A percentile compares a stretch with the other conserved stretches of the same genome.
Conservation (phyloP, 129 eudicot genomes). For the Saussurea involucrata region DNA sequence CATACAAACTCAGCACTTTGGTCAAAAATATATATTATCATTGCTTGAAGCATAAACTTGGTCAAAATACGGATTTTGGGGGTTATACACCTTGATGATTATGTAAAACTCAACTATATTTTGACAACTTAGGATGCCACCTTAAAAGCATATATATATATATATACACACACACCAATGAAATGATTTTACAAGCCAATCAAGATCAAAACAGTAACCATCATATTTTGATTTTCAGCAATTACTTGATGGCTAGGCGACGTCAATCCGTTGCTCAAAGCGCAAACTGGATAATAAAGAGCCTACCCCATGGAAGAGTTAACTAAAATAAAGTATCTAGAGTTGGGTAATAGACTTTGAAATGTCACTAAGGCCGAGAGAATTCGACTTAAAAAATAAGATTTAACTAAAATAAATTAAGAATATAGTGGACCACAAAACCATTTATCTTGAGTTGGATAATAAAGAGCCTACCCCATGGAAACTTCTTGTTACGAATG, state of each 20-base stretch:
- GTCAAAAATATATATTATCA: too few species aligned
- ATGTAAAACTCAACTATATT: too few species aligned
- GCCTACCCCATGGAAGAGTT: too few species aligned
- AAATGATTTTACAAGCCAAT: not conserved
- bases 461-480: constrained; percentile 73
- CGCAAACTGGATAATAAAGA: too few species aligned
- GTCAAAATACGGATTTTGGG: too few species aligned
- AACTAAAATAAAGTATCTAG: too few species aligned
- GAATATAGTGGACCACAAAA: not conserved
- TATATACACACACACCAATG: too few species aligned
- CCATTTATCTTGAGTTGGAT: not conserved
- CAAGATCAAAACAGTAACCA: not conserved
- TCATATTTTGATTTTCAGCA: constrained; percentile 12
- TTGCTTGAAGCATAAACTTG: too few species aligned
- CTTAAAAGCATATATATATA: not conserved
- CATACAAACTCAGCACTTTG: too few species aligned
- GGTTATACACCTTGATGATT: too few species aligned
- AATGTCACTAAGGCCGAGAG: not conserved
- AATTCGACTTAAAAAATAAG: not conserved
- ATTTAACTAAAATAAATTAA: not conserved
- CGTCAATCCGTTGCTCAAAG: too few species aligned
- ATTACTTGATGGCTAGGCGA: not conserved
- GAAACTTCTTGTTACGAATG: constrained; percentile 96
- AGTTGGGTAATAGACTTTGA: not conserved
- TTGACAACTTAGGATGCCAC: not conserved